Percentiles rank a stretch among this genome's conserved stretches.
These are phyloP conservation scores for Musa itinerans DNA, from an alignment of 176 grass and related monocot genomes.

Conservation along the genomic window DNA sequence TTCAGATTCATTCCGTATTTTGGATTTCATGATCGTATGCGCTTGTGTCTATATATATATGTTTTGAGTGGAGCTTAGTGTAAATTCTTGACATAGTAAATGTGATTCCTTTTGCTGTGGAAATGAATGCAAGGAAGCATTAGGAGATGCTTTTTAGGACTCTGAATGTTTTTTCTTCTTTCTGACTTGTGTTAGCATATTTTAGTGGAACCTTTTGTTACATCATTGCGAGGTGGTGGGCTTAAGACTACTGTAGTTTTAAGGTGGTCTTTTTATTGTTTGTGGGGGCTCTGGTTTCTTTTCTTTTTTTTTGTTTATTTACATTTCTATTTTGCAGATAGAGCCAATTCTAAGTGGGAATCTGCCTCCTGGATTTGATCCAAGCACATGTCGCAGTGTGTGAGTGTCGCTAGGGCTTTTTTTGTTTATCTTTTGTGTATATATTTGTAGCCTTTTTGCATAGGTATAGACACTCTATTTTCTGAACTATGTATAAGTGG, in stretches of 20 bases:
- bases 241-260: background rate
- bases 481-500: background rate
- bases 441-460: background rate
- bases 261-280: conserved; percentile 1
- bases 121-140: no score
- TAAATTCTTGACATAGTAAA: background rate
- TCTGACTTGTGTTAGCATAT: no score
- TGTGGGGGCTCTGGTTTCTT: background rate
- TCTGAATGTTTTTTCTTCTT: no score
- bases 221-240: background rate
- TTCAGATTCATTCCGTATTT: background rate
- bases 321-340: conserved; percentile 64
- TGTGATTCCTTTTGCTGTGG: no score
- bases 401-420: conserved; percentile 46
- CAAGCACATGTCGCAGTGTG: conserved; percentile 94
- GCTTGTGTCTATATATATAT: no score
- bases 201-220: no score
- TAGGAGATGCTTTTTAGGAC: no score
- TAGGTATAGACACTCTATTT: background rate
- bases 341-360: conserved; percentile 93
- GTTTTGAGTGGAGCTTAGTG: background rate
- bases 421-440: conserved; percentile 17
- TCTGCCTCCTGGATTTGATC: conserved; percentile 97
- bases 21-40: no score
- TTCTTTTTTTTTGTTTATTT: conserved; percentile 21